Percentiles rank a stretch among this genome's conserved stretches.
Evolutionary conservation across 805 yeast species (phyloP).

Genomic region (Hemisphaericaspora nanyangensis): DNA sequence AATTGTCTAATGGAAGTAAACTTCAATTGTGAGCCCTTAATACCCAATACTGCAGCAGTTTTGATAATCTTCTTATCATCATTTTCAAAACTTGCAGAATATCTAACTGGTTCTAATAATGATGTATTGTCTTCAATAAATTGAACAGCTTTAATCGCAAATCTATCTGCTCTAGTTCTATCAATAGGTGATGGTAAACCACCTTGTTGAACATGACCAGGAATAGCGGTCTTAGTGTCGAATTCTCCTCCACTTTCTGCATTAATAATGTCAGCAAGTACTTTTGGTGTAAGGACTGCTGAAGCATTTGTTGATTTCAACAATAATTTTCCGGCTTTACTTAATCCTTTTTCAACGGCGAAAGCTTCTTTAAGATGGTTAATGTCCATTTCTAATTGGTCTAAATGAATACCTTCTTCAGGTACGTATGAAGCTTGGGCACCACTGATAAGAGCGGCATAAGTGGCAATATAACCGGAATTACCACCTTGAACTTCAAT

Average conservation of each 20-base stretch:
- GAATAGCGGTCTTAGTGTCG: constrained; percentile 92
- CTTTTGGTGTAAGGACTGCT: constrained; percentile 72
- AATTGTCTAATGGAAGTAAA: constrained; percentile 72
- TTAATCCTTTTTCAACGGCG: constrained; percentile 70
- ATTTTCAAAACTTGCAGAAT: constrained; percentile 27
- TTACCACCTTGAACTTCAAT: constrained; percentile 98
- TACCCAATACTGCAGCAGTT: constrained; percentile 82
- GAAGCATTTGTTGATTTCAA: constrained; percentile 84
- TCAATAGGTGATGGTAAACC: constrained; percentile 93
- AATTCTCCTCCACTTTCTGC: constrained; percentile 74
- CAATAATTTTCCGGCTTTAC: constrained; percentile 80
- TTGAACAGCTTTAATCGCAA: constrained; percentile 85
- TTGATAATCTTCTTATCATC: constrained; percentile 29
- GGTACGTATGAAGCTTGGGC: constrained; percentile 91
- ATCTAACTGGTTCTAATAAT: constrained; percentile 18
- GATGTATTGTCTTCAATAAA: constrained; percentile 62
- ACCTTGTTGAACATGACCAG: constrained; percentile 99
- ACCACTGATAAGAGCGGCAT: constrained; percentile 80
- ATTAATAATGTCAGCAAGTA: constrained; percentile 78
- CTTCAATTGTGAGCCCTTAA: constrained; percentile 68
- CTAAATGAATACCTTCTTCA: constrained; percentile 69
- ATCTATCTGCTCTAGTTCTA: constrained; percentile 82
- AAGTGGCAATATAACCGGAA: constrained; percentile 89
- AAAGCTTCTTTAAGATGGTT: constrained; percentile 64
- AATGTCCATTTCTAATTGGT: constrained; percentile 73